Evolutionary conservation across 768 basidiomycete species (phyloP), one percentile per base, ranked within the genome.

Genomic region (Xerocomus brunneocitrinus): DNA sequence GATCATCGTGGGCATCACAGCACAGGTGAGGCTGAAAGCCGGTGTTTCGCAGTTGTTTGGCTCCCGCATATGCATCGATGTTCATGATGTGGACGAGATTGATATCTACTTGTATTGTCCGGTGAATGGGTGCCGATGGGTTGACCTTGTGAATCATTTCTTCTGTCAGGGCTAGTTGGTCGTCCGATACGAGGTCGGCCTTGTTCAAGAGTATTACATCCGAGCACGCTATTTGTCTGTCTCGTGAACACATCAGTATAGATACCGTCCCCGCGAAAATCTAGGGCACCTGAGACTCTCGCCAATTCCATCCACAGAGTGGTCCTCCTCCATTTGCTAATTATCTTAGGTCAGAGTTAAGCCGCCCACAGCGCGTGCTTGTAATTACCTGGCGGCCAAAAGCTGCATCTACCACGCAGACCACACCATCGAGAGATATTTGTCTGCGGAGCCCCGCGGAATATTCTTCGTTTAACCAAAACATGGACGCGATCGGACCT

Each of bases 171-270:
- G 56, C 49, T 2, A 89, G 62, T 22, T 73, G 71, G 5, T 72
- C 67, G 1, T 77, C 55, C 1, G 77, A 63, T 16, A 83, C 84
- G 8, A 98, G 74, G 62, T 98, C 95, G 27, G 76, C 74, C 75
- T 99, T 99, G 77, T 99, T 99, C 28, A 99, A 73, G 27, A 99
- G 71, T 35, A 98, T 79, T 25, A 95, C 86, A 64, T 99, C 97
- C 25, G 95, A 85, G 35, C 85, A 87, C 1, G 91, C 95, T 44
- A 98, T 87, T 76, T 99, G 97, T 49, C 95, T 97, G 62, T n/a
- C 34, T 5, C 49, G 22, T 49, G n/a, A 40, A 51, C 42, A 45
- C 54, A 25, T 53, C 35, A 51, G 38, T 7, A 22, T n/a, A 27
- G 1, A 16, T 30, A 31, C 31, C 3, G 6, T 38, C 30, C 8